Percentiles rank a stretch among this genome's conserved stretches.
These are phyloP conservation scores for Metahyphopichia silvanorum DNA, from an alignment of 805 yeast genomes.

Conservation along the genomic window DNA sequence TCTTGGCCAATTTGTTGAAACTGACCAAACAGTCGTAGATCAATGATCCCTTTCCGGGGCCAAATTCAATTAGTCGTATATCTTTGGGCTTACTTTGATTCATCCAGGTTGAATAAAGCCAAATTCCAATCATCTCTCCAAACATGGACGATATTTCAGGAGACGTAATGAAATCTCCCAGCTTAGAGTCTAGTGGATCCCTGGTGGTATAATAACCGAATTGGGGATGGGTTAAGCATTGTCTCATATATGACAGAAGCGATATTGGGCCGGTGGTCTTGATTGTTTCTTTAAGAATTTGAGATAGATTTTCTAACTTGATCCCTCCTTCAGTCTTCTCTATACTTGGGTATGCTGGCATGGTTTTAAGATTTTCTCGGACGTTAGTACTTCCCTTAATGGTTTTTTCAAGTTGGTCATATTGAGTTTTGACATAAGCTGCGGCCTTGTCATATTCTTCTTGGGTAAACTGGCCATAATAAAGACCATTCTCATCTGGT, in stretches of 20 bases:
- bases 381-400: constrained; percentile 36
- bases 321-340: constrained; percentile 7
- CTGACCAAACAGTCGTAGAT: constrained; percentile 59
- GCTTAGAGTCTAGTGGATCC: constrained; percentile 59
- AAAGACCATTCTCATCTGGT: constrained; percentile 22
- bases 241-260: constrained; percentile 71
- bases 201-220: constrained; percentile 77
- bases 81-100: constrained; percentile 49
- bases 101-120: constrained; percentile 60
- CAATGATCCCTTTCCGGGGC: constrained; percentile 83
- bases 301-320: constrained; percentile 23
- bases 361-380: constrained; percentile 32
- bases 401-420: constrained; percentile 26
- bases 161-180: constrained; percentile 79
- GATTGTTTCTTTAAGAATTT: constrained; percentile 46
- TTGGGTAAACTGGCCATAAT: constrained; percentile 33
- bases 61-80: constrained; percentile 67
- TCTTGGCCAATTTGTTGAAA: constrained; percentile 38
- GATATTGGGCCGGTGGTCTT: constrained; percentile 76
- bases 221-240: constrained; percentile 74
- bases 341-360: constrained; percentile 33
- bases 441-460: constrained; percentile 40
- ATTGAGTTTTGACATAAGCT: constrained; percentile 27
- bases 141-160: constrained; percentile 87
- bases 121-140: constrained; percentile 80